phyloP scores from a whole-genome alignment of 1,284 basidiomycete genomes.

The Cystobasidiaceae sp. region DNA sequence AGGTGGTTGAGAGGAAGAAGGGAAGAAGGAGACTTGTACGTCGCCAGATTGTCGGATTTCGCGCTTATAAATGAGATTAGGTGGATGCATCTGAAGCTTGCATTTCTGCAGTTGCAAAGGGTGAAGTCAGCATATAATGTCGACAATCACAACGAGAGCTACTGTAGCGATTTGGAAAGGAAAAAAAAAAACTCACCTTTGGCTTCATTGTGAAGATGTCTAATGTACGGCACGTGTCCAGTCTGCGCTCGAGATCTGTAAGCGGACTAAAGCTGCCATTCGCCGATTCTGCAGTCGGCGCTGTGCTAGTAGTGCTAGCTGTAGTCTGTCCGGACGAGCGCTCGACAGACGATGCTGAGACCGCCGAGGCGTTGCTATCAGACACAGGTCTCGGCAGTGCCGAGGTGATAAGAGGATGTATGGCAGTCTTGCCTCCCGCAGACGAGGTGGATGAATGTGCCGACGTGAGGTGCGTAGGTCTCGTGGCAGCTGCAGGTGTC shows the following conservation, averaged over 20 bases:
- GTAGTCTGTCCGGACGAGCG: constrained; percentile 25
- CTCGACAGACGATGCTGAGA: constrained; percentile 11
- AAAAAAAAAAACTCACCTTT: constrained; percentile 57
- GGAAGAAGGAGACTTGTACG: constrained; percentile 70
- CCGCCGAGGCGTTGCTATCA: constrained; percentile 4
- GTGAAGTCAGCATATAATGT: too few species aligned
- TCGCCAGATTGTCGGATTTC: constrained; percentile 69
- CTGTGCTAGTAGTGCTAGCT: constrained; percentile 24
- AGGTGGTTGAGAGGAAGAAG: constrained; percentile 60
- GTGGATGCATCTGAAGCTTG: constrained; percentile 81
- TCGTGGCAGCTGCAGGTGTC: neutral
- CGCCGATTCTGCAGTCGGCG: neutral
- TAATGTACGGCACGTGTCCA: constrained; percentile 71
- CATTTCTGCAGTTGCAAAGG: constrained; percentile 66
- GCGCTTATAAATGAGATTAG: constrained; percentile 72
- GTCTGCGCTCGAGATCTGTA: constrained; percentile 68
- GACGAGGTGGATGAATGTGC: constrained; percentile 10
- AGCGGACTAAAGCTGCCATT: neutral
- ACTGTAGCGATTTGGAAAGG: neutral
- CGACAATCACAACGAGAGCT: neutral
- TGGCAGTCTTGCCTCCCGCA: constrained; percentile 2
- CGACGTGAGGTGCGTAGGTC: neutral
- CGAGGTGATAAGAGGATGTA: neutral
- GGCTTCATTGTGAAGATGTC: constrained; percentile 96
- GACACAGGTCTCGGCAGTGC: constrained; percentile 4